A percentile compares a stretch with the other conserved stretches of the same genome.
These are phyloP conservation scores for Chaetomiaceae sp. DNA, from an alignment of 2,329 filamentous ascomycete genomes.

Conservation along the genomic window DNA sequence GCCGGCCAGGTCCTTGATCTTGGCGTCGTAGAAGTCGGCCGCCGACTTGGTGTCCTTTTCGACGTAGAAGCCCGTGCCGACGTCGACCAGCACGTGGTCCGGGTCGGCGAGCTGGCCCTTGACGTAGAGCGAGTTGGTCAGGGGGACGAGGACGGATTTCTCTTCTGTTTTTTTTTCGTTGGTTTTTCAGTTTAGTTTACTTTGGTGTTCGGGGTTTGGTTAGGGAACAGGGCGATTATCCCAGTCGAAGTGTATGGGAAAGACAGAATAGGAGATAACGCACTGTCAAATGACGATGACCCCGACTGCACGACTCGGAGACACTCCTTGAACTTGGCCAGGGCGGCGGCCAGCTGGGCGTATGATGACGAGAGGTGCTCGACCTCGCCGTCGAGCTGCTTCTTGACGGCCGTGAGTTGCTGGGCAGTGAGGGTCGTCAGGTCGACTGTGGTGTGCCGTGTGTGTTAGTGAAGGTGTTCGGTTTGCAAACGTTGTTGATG, in stretches of 20 bases:
- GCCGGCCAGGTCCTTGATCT: conserved; percentile 47
- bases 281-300: conserved; percentile 22
- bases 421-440: conserved; percentile 74
- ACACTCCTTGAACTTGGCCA: conserved; percentile 89
- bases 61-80: conserved; percentile 90
- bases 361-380: conserved; percentile 91
- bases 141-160: conserved; percentile 74
- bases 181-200: no score
- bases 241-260: neutral
- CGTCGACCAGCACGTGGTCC: conserved; percentile 79
- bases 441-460: conserved; percentile 40
- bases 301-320: conserved; percentile 63
- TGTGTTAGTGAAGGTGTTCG: neutral
- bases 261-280: conserved; percentile 4
- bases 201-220: no score
- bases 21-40: conserved; percentile 52
- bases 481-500: neutral
- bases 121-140: conserved; percentile 94
- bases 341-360: conserved; percentile 81
- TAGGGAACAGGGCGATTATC: no score
- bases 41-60: conserved; percentile 67
- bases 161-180: conserved; percentile 30
- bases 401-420: conserved; percentile 87
- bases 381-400: conserved; percentile 92
- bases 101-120: conserved; percentile 71